A percentile compares a stretch with the other conserved stretches of the same genome.
Conservation (phyloP, 257 asterid species). For the Echites panduratus region DNA sequence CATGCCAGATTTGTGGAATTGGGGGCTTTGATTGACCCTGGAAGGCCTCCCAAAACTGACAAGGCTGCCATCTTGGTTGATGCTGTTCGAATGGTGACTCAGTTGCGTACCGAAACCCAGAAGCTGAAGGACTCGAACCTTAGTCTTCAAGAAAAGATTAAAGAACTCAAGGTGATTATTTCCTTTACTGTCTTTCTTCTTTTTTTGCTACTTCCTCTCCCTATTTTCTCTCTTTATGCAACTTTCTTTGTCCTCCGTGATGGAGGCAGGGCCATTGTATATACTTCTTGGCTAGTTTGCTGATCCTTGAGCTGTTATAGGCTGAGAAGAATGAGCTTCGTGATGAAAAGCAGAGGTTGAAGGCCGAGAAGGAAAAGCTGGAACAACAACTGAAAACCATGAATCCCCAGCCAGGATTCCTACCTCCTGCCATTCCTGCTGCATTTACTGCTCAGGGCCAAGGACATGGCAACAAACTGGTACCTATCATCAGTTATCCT, state of each 20-base stretch:
- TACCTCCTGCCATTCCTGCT: conserved; percentile 53
- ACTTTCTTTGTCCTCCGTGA: background rate
- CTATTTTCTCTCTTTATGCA: background rate
- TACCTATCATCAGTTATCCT: conserved; percentile 83
- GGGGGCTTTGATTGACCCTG: conserved; percentile 87
- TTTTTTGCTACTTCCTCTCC: background rate
- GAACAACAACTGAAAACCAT: conserved; percentile 76
- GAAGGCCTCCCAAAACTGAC: conserved; percentile 85
- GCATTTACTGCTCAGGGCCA: conserved; percentile 63
- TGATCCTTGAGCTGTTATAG: conserved; percentile 30
- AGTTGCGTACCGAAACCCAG: conserved; percentile 71
- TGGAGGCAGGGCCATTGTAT: background rate
- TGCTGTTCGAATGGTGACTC: conserved; percentile 82
- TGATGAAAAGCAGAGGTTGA: conserved; percentile 87
- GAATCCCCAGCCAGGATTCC: conserved; percentile 47
- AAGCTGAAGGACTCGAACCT: conserved; percentile 74
- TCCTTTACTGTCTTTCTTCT: background rate
- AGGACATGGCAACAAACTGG: conserved; percentile 64
- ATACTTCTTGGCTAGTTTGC: background rate
- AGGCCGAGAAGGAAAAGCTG: conserved; percentile 84
- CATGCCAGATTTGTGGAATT: conserved; percentile 63
- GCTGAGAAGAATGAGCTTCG: conserved; percentile 86
- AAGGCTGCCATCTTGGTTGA: conserved; percentile 82
- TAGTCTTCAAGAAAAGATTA: conserved; percentile 75
- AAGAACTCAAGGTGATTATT: conserved; percentile 72